Evolutionary conservation across 2,329 filamentous ascomycete species (phyloP).

Genomic region (Aureobasidium zeae): DNA sequence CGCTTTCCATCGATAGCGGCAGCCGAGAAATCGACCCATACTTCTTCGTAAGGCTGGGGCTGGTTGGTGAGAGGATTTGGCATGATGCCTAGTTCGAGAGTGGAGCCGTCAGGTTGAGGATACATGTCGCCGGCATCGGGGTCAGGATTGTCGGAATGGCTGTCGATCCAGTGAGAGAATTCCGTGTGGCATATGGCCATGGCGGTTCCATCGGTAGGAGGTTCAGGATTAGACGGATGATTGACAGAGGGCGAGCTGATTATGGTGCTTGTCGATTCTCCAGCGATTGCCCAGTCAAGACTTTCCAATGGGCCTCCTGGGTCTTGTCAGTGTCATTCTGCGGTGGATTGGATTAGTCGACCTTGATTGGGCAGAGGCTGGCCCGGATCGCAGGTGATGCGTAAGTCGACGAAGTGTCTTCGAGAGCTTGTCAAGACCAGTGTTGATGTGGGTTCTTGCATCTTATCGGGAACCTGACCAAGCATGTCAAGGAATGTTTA

Average conservation of each 20-base stretch:
- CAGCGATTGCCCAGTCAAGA: constrained; percentile 59
- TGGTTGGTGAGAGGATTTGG: constrained; percentile 46
- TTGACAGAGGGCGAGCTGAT: constrained; percentile 17
- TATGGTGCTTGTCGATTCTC: constrained; percentile 38
- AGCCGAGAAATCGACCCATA: constrained; percentile 48
- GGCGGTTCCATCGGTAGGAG: neutral
- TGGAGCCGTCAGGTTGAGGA: constrained; percentile 27
- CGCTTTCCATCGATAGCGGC: constrained; percentile 21
- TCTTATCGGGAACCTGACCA: constrained; percentile 24
- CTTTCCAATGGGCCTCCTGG: constrained; percentile 26
- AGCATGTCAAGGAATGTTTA: neutral
- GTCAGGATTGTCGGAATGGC: constrained; percentile 36
- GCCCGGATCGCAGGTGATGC: constrained; percentile 35
- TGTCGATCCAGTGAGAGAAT: constrained; percentile 55
- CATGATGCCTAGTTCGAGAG: constrained; percentile 52
- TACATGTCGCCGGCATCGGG: constrained; percentile 51
- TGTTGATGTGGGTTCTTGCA: constrained; percentile 54
- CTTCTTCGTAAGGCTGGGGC: constrained; percentile 53
- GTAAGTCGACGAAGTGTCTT: constrained; percentile 53
- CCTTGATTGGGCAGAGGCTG: constrained; percentile 21
- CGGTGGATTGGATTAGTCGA: too few relatives aligned
- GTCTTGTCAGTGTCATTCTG: too few relatives aligned
- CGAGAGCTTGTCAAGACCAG: constrained; percentile 53
- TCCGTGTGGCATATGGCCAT: constrained; percentile 25
- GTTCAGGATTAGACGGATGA: constrained; percentile 10